phyloP scores from a whole-genome alignment of 768 basidiomycete genomes.

The Coprinopsis sp. region DNA sequence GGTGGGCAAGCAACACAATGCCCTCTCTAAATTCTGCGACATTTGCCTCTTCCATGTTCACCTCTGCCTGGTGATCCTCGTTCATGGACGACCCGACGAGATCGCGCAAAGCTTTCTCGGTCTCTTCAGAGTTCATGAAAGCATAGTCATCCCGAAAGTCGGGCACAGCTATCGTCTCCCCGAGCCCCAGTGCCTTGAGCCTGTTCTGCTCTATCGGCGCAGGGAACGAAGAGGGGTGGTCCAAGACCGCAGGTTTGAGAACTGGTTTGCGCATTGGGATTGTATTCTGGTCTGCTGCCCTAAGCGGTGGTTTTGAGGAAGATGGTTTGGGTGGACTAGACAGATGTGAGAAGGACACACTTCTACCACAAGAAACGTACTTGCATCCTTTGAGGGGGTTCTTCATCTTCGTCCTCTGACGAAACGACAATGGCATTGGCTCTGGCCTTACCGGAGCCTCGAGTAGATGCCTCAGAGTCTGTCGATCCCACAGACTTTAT shows the following conservation, averaged over 20 bases:
- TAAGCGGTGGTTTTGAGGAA: not conserved
- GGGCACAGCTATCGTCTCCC: conserved; percentile 27
- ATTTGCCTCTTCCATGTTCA: conserved; percentile 61
- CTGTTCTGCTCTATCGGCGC: not conserved
- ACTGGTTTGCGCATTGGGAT: not conserved
- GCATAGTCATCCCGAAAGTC: conserved; percentile 24
- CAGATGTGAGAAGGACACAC: conserved; percentile 12
- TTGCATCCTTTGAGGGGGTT: conserved; percentile 10
- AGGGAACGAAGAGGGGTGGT: not conserved
- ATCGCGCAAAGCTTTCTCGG: conserved; percentile 75
- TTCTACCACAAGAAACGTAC: conserved; percentile 4
- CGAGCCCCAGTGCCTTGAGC: not conserved
- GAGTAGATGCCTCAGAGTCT: not conserved
- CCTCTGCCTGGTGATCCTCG: conserved; percentile 50
- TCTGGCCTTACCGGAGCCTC: conserved; percentile 22
- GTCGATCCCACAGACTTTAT: conserved; percentile 14
- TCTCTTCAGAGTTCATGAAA: conserved; percentile 45
- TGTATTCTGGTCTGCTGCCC: conserved; percentile 2
- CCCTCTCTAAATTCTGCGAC: conserved; percentile 76
- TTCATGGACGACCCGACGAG: conserved; percentile 66
- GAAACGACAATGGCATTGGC: conserved; percentile 29
- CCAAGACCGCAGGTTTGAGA: not conserved
- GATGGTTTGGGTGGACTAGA: not conserved
- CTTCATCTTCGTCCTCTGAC: conserved; percentile 25
- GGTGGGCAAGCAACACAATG: conserved; percentile 77